Base-by-base conservation (phyloP, 257 asterid species). In the Apocynum venetum region DNA sequence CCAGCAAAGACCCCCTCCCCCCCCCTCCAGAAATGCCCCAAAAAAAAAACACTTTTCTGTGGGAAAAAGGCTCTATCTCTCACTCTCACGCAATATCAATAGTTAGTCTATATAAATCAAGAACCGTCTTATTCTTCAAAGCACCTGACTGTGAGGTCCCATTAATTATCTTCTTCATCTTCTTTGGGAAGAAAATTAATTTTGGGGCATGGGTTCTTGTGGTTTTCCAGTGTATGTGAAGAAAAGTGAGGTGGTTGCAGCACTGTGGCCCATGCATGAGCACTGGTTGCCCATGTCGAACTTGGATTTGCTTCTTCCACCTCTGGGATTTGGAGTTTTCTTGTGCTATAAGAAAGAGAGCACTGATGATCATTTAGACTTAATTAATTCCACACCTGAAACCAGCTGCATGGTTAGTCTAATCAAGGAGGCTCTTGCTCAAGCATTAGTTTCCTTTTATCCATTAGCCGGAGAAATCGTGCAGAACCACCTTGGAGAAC, bases 291-390 rank as follows among this genome's bases (percentile, higher is more conserved):
- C 89, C 53, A 82, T 88, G 89, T 79, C 91, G 1, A 89, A 89
- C 84, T 87, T 88, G 4, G 94, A 89, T 73, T 76, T 89, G 71
- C 92, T 89, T 53, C 82, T 89, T 14, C 92, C 92, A 2, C 89
- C 91, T 20, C 88, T 89, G 4, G 89, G 86, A 74, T 73, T 88
- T 43, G 89, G 88, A 36, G 78, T 88, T 12, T 89, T 89, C 85
- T 80, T 89, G 3, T 86, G 89, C 75, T 89, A 88, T 83, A 79
- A 73, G 46, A 83, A 78, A 40, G 53, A 73, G 0, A 13, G 4
- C 2, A 36, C 52, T 4, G 11, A 8, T 49, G 59, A 15, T 11
- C 56, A 35, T 0, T 19, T 59, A 6, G 47, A 19, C 0, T 0
- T 20, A n/a, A 49, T 1, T 8, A 66, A 2, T 12, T 1, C 1